Evolutionary conservation across 2,329 filamentous ascomycete genomes (phyloP).

Genomic region (Rhynchosporium graminicola): DNA sequence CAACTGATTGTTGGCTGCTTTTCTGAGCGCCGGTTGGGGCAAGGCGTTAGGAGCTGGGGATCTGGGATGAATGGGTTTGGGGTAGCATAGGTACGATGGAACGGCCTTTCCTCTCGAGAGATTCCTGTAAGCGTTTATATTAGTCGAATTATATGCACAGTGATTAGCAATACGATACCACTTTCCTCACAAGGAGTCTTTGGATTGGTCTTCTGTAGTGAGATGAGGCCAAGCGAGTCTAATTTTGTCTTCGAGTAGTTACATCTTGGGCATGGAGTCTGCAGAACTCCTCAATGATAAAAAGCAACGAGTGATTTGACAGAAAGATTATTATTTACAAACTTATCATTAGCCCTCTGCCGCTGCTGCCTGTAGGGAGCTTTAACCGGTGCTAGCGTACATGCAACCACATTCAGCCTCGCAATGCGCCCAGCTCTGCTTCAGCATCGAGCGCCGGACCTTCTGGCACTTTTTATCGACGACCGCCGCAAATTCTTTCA

Average conservation of each 20-base stretch:
- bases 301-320: too few relatives aligned
- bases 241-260: too few relatives aligned
- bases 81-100: conserved; percentile 11
- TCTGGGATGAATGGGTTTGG: neutral
- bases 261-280: too few relatives aligned
- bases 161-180: conserved; percentile 15
- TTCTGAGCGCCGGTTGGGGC: neutral
- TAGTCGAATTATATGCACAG: conserved; percentile 4
- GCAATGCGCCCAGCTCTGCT: neutral
- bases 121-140: conserved; percentile 4
- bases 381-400: neutral
- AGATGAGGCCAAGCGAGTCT: neutral
- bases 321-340: too few relatives aligned
- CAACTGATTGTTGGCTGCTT: neutral
- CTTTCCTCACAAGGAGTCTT: neutral
- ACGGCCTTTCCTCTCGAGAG: conserved; percentile 11
- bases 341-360: too few relatives aligned
- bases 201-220: too few relatives aligned
- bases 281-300: too few relatives aligned
- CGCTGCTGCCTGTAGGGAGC: neutral
- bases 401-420: conserved; percentile 5
- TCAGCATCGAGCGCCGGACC: neutral
- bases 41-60: conserved; percentile 14
- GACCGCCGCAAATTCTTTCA: neutral
- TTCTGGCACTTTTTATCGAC: neutral